Evolutionary conservation across 208 protist species (phyloP), one percentile per base, ranked within the genome.

Genomic region (Leishmania gerbilli): DNA sequence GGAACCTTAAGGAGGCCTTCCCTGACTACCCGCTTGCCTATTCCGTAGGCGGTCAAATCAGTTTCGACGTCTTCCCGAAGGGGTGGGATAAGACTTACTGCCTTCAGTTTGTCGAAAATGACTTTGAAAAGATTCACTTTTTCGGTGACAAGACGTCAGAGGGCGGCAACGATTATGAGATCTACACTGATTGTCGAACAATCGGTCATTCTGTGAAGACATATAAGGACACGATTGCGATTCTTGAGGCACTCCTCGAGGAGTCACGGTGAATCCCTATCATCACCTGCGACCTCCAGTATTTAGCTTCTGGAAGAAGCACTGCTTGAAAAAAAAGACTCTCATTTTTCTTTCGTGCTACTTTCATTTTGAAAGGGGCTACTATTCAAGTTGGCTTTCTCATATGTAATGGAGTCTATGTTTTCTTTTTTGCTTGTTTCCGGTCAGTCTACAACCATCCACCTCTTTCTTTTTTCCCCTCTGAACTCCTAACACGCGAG

Each of bases 71-170:
- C 13, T 99, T 99, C 89, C 99, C 99, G 42, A 88, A 83, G 65
- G 99, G 99, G 24, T 99, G 99, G 99, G 99, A 99, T 87, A 99
- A 99, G 91, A 99, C 98, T 4, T 99, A 99, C 89, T 99, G 99
- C 91, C 90, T 99, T 11, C 90, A 94, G 77, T 99, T 99, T 88
- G 80, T 99, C 45, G 88, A 97, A 77, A 94, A 99, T 56, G 95
- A 98, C 19, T 99, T 98, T 87, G 87, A 97, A n/a, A 90, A 93
- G 37, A 99, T 99, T 84, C 98, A 99, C 87, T 99, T 99, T 90
- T 99, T 99, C 88, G 99, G 99, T 58, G 99, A 99, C 88, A 99
- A 99, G 93, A 99, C 99, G 8, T 84, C 79, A 53, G 72, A 95
- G 79, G 99, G 99, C 76, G 99, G 99, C 42, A 99, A 99, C 93